Evolutionary conservation across 495 filamentous ascomycete species (phyloP).

Genomic region (Lasiosphaeris hirsuta): DNA sequence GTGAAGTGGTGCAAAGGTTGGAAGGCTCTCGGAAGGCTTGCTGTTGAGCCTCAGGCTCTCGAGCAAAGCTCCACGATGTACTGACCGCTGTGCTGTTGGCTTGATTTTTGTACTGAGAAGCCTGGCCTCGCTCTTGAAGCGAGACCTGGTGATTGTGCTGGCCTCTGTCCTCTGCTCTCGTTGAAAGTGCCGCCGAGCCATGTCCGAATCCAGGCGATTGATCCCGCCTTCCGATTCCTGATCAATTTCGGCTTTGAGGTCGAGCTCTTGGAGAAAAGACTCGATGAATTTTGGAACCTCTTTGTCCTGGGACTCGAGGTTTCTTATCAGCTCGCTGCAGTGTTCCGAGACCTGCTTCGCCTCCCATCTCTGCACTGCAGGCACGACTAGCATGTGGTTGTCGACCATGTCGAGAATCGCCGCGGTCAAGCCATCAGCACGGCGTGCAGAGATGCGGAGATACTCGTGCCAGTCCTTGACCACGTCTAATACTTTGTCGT

Average conservation of each 20-base stretch:
- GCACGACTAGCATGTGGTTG: slow-evolving; percentile 21
- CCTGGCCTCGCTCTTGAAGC: slow-evolving; percentile 4
- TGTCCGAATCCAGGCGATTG: slow-evolving; percentile 6
- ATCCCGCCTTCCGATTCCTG: not conserved
- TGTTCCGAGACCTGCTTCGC: slow-evolving; percentile 13
- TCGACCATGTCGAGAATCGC: slow-evolving; percentile 16
- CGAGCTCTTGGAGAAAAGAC: not conserved
- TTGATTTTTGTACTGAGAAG: not conserved
- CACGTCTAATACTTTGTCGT: slow-evolving; percentile 13
- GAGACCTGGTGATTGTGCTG: no score
- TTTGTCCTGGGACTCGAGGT: not conserved
- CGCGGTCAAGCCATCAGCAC: slow-evolving; percentile 14
- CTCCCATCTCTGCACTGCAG: slow-evolving; percentile 6
- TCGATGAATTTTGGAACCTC: slow-evolving; percentile 1
- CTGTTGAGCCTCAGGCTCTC: not conserved
- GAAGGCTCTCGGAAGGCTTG: slow-evolving; percentile 3
- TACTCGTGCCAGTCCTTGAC: slow-evolving; percentile 29
- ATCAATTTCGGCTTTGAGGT: slow-evolving; percentile 1
- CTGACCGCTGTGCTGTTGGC: slow-evolving; percentile 8
- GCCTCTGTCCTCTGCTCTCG: not conserved
- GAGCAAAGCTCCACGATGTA: slow-evolving; percentile 1
- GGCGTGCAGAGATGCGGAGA: slow-evolving; percentile 10
- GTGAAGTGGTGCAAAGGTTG: not conserved
- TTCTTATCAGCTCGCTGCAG: slow-evolving; percentile 12
- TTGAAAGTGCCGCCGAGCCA: not conserved